Evolutionary conservation across 306 rosid genomes (phyloP), one percentile per base, ranked within the genome.

Genomic region (Dalbergia oliveri): DNA sequence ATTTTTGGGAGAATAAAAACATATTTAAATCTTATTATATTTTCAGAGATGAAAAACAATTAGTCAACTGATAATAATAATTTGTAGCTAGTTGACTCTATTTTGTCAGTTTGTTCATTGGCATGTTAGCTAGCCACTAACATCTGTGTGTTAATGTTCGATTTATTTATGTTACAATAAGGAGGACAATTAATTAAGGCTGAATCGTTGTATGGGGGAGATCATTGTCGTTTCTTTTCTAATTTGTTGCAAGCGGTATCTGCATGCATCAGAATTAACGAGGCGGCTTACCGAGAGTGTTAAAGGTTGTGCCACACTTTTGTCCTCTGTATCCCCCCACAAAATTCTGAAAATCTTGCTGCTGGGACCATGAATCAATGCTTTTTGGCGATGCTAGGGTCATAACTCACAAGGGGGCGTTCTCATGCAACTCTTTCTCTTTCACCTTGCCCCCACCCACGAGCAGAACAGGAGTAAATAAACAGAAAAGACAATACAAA

Each of bases 331-430:
- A 6, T 19, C 18, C 45, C 45, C 69, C 69, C 11, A 15, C 13
- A 64, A 35, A 37, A 44, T 75, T 62, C 61, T 15, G 50, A 75
- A 75, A 61, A 44, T 75, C 70, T 67, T 68, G 74, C 44, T 78
- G 72, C 9, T 71, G 70, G 58, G 59, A 63, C 69, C 82, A 75
- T 73, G 59, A 84, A 76, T 86, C 9, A 88, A 49, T 84, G 69
- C 37, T 6, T 75, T 81, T 82, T 86, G 89, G 84, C 83, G 82
- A 86, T 72, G 77, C 67, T 50, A 63, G 19, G 45, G 61, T 26
- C 73, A 13, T 62, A 64, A 13, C 21, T 35, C 34, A 49, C 18
- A 4, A 50, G 49, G 26, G 18, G 61, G 49, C 45, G 58, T 69
- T 77, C 19, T 31, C 77, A 74, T 63, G 47, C 81, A 50, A 39